These are phyloP conservation scores for rapeseed (Brassica napus) DNA, from an alignment of 345 rosid genomes.

Conservation along the genomic window Da-Ae NC_063446.1:31804001-31804500, in stretches of 20 bases:
- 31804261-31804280: not conserved
- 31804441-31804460: conserved; percentile 84
- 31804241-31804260: not conserved
- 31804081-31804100: too few relatives aligned
- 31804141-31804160: too few relatives aligned
- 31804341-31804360: conserved; percentile 2
- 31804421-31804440: conserved; percentile 80
- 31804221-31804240: not conserved
- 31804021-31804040: too few relatives aligned
- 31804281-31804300: not conserved
- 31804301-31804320: not conserved
- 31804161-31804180: too few relatives aligned
- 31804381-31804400: conserved; percentile 73
- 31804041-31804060: too few relatives aligned
- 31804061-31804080: too few relatives aligned
- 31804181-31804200: too few relatives aligned
- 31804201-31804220: too few relatives aligned
- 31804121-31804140: too few relatives aligned
- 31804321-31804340: not conserved
- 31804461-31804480: conserved; percentile 52
- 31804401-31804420: conserved; percentile 81
- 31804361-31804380: conserved; percentile 62
- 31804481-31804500: conserved; percentile 56
- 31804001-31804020: too few relatives aligned
- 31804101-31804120: too few relatives aligned